A percentile compares a stretch with the other conserved stretches of the same genome.
These are phyloP conservation scores for Fusarium floridanum DNA, from an alignment of 2,329 filamentous ascomycete genomes.

Conservation along the genomic window DNA sequence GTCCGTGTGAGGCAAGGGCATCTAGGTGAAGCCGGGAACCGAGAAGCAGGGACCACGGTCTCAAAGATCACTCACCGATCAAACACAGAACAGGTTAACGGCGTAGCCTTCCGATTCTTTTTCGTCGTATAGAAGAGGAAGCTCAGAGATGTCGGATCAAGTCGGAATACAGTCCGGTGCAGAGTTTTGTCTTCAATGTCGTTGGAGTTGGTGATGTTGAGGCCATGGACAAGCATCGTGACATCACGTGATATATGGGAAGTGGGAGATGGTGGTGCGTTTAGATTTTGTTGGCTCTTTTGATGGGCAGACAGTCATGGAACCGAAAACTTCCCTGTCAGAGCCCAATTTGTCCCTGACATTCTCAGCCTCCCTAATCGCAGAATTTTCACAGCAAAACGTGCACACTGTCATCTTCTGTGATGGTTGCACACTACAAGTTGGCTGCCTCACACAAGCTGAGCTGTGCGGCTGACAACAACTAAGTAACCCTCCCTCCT, in stretches of 20 bases:
- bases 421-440: not conserved
- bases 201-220: not conserved
- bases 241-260: conserved; percentile 2
- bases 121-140: conserved; percentile 2
- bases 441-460: conserved; percentile 1
- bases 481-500: no score
- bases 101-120: not conserved
- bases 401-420: not conserved
- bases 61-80: conserved; percentile 5
- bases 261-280: not conserved
- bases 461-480: not conserved
- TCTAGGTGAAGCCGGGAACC: conserved; percentile 9
- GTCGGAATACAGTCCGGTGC: not conserved
- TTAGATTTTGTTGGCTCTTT: not conserved
- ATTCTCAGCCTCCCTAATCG: not conserved
- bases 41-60: not conserved
- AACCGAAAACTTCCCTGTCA: not conserved
- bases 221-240: not conserved
- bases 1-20: conserved; percentile 2
- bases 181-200: not conserved
- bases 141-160: not conserved
- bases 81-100: not conserved
- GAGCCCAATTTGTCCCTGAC: not conserved
- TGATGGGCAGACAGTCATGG: conserved; percentile 5
- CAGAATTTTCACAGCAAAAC: not conserved